Evolutionary conservation across 805 yeast genomes (phyloP).

Genomic region (Pichia thaimueangensis): DNA sequence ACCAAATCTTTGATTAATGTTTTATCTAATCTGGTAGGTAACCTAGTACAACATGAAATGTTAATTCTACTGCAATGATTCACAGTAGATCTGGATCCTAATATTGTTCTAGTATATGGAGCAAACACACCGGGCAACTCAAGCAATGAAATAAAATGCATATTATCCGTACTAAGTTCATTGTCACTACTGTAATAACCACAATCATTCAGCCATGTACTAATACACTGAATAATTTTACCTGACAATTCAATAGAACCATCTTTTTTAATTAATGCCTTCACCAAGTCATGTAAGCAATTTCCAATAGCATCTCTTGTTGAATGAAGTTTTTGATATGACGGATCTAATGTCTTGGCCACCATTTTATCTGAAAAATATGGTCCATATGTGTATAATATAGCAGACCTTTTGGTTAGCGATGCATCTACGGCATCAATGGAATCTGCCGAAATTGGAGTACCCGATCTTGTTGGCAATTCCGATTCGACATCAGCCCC

Average conservation of each 20-base stretch:
- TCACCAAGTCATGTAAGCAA: constrained; percentile 52
- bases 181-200: constrained; percentile 25
- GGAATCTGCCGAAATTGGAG: constrained; percentile 30
- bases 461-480: constrained; percentile 24
- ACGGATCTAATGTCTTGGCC: constrained; percentile 29
- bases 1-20: constrained; percentile 60
- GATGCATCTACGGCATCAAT: constrained; percentile 41
- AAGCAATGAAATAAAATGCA: constrained; percentile 43
- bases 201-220: constrained; percentile 49
- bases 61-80: constrained; percentile 71
- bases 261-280: constrained; percentile 41
- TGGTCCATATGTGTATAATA: constrained; percentile 26
- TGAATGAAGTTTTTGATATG: constrained; percentile 51
- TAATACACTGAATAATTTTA: constrained; percentile 54
- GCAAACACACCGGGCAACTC: constrained; percentile 56
- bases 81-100: constrained; percentile 68
- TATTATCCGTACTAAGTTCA: constrained; percentile 25
- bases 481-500: constrained; percentile 26
- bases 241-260: constrained; percentile 62
- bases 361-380: constrained; percentile 21
- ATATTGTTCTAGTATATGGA: constrained; percentile 68
- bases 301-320: constrained; percentile 46
- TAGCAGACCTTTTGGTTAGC: constrained; percentile 23
- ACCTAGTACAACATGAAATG: constrained; percentile 65
- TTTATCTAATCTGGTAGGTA: constrained; percentile 61